Evolutionary conservation across 257 asterid genomes (phyloP).

Genomic region (Nicotiana obtusifolia): DNA sequence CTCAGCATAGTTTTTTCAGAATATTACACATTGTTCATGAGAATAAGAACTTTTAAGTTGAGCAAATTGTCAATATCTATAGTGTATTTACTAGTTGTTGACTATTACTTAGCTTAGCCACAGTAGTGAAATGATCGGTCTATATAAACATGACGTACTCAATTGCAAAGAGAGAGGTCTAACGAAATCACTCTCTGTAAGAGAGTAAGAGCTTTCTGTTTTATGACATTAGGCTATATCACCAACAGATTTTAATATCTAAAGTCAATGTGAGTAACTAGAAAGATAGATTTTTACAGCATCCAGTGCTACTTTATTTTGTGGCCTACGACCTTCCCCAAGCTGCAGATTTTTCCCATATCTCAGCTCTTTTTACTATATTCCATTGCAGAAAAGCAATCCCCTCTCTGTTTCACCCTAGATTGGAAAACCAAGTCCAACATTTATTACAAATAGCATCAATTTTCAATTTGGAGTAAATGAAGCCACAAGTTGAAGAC

Average conservation of each 20-base stretch:
- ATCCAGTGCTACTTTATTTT: neutral
- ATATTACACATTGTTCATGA: neutral
- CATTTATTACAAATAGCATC: neutral
- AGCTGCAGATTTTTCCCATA: neutral
- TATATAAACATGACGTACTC: neutral
- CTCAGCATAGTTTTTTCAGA: neutral
- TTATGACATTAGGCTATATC: neutral
- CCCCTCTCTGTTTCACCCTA: neutral
- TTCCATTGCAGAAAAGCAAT: neutral
- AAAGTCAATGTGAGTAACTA: neutral
- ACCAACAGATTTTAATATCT: neutral
- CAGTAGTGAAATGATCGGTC: neutral
- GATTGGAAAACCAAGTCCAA: neutral
- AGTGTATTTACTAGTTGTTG: neutral
- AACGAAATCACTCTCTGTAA: neutral
- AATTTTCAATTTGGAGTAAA: neutral
- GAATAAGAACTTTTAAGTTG: neutral
- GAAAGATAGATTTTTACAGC: neutral
- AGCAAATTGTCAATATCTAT: neutral
- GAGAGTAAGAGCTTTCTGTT: neutral
- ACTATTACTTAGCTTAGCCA: neutral
- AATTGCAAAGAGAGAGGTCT: neutral
- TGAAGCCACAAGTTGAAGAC: constrained; percentile 3
- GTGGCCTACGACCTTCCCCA: neutral
- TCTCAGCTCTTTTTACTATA: constrained; percentile 2